Evolutionary conservation across 768 basidiomycete species (phyloP).

Genomic region (Tylopilus cervinicoccineus): DNA sequence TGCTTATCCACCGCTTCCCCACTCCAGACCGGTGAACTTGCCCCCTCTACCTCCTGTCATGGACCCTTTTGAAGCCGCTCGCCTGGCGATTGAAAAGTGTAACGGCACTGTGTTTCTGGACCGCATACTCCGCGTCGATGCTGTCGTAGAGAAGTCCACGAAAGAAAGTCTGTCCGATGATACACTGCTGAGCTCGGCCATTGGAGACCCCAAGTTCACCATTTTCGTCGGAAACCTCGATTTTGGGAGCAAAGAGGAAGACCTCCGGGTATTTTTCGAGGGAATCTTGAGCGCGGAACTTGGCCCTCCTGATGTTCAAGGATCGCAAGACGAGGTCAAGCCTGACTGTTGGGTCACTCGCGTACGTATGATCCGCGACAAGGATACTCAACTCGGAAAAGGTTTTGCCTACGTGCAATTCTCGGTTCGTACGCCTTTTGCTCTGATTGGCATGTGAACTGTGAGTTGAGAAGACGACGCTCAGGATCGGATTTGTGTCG

Average conservation of each 20-base stretch:
- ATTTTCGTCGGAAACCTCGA: conserved; percentile 93
- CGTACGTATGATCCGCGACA: conserved; percentile 87
- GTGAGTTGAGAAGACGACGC: neutral
- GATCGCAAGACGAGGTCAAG: conserved; percentile 32
- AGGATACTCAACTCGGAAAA: conserved; percentile 90
- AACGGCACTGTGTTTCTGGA: conserved; percentile 75
- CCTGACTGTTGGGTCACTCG: conserved; percentile 64
- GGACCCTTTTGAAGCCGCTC: conserved; percentile 72
- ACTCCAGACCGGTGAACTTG: conserved; percentile 43
- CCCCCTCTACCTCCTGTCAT: conserved; percentile 47
- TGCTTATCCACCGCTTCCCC: conserved; percentile 55
- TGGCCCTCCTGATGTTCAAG: conserved; percentile 46
- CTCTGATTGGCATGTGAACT: neutral
- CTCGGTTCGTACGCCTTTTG: conserved; percentile 39
- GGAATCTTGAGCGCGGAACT: conserved; percentile 64
- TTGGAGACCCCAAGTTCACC: conserved; percentile 71
- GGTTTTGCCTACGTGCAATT: conserved; percentile 95
- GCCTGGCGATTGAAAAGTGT: conserved; percentile 49
- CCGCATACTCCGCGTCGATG: conserved; percentile 76
- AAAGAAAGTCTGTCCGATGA: conserved; percentile 15
- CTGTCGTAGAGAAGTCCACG: conserved; percentile 40
- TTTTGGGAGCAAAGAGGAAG: conserved; percentile 88
- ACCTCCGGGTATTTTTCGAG: conserved; percentile 85
- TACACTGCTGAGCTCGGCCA: conserved; percentile 20
- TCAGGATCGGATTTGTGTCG: conserved; percentile 88